A percentile compares a stretch with the other conserved stretches of the same genome.
phyloP scores from a whole-genome alignment of 164 flowering plant species.

The Chimonanthus salicifolius region DNA sequence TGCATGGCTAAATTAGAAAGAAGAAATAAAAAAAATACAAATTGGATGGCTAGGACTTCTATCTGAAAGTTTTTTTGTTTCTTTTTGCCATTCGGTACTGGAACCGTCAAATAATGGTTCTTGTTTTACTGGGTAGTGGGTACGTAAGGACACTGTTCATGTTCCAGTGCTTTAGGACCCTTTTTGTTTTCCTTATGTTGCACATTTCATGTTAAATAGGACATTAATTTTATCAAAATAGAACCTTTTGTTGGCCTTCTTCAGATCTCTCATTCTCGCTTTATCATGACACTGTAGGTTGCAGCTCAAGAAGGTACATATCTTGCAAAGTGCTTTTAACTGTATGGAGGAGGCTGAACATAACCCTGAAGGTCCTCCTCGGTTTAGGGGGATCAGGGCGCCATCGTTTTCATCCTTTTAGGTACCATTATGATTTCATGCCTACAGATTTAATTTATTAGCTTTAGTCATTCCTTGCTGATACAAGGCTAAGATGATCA shows the following conservation, averaged over 20 bases:
- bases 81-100: no score
- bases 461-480: no score
- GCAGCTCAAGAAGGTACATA: constrained; percentile 83
- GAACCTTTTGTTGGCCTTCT: neutral
- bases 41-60: neutral
- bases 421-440: no score
- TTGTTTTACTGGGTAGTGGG: neutral
- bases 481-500: neutral
- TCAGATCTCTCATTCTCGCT: neutral
- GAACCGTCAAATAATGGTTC: no score
- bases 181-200: neutral
- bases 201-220: neutral
- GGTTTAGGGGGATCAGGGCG: constrained; percentile 72
- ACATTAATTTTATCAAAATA: neutral
- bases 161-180: neutral
- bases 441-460: no score
- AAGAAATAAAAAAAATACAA: no score
- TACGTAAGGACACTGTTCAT: neutral
- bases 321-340: constrained; percentile 77
- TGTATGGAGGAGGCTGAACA: constrained; percentile 62
- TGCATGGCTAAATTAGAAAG: neutral
- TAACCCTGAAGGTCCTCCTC: constrained; percentile 79
- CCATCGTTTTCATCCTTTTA: no score
- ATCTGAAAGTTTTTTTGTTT: no score
- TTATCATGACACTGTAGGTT: constrained; percentile 40